phyloP scores from a whole-genome alignment of 257 asterid species.

The Salvia hispanica region DNA sequence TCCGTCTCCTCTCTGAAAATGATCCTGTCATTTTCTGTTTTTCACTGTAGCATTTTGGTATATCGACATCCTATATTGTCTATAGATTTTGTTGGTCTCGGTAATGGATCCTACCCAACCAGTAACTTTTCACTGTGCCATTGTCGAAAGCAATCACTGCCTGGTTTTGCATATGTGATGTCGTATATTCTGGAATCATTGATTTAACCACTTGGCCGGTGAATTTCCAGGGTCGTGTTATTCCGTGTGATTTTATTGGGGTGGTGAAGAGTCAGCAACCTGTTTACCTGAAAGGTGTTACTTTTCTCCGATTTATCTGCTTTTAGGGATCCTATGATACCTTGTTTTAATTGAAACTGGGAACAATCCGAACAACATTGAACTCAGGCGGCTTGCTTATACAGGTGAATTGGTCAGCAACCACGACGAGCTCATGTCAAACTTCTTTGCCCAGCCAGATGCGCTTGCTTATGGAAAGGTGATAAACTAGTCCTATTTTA shows the following conservation, averaged over 20 bases:
- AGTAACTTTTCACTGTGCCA: constrained; percentile 7
- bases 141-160: constrained; percentile 11
- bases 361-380: constrained; percentile 18
- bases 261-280: constrained; percentile 97
- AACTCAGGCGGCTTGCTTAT: constrained; percentile 34
- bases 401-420: constrained; percentile 90
- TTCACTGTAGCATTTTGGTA: not conserved
- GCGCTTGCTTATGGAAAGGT: constrained; percentile 99
- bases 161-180: constrained; percentile 29
- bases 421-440: constrained; percentile 99
- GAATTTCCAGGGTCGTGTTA: constrained; percentile 85
- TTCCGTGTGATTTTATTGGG: constrained; percentile 98
- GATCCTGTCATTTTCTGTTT: not conserved
- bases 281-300: constrained; percentile 77
- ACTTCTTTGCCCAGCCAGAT: constrained; percentile 99
- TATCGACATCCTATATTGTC: not conserved
- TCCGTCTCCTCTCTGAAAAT: constrained; percentile 10
- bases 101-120: constrained; percentile 6
- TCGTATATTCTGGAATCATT: constrained; percentile 30
- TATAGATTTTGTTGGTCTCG: constrained; percentile 11
- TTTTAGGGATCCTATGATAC: constrained; percentile 19
- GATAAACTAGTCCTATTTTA: constrained; percentile 20
- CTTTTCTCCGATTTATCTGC: constrained; percentile 22
- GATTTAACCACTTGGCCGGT: constrained; percentile 30
- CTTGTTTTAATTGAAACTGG: not conserved